phyloP scores from a whole-genome alignment of 2,329 filamentous ascomycete genomes.

The Escovopsis sp. region DNA sequence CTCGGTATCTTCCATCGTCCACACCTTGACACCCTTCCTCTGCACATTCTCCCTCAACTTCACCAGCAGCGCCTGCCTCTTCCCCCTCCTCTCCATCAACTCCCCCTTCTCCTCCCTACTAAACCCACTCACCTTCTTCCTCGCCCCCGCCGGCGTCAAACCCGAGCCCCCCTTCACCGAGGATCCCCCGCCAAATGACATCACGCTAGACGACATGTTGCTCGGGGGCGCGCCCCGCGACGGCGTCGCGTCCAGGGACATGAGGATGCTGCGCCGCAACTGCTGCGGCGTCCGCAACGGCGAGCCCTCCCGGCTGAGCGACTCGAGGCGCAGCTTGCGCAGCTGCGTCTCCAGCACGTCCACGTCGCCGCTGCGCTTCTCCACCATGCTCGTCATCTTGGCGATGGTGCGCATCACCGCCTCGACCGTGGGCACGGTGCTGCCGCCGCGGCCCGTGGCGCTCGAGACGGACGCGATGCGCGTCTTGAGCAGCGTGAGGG shows the following conservation, averaged over 20 bases:
- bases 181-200: conserved; percentile 22
- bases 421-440: conserved; percentile 67
- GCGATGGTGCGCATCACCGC: conserved; percentile 80
- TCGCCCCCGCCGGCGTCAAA: too few species aligned
- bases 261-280: conserved; percentile 19
- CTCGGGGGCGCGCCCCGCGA: conserved; percentile 28
- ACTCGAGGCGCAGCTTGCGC: conserved; percentile 48
- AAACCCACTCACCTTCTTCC: conserved; percentile 48
- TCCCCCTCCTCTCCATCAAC: conserved; percentile 38
- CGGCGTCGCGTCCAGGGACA: conserved; percentile 28
- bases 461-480: conserved; percentile 49
- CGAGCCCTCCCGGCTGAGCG: conserved; percentile 27
- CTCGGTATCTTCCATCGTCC: conserved; percentile 33
- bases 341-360: conserved; percentile 82
- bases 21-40: conserved; percentile 34
- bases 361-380: conserved; percentile 81
- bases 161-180: conserved; percentile 26
- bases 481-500: conserved; percentile 61
- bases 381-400: conserved; percentile 85
- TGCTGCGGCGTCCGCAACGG: conserved; percentile 25
- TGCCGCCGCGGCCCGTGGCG: conserved; percentile 27
- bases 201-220: conserved; percentile 18
- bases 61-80: conserved; percentile 34
- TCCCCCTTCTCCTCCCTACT: conserved; percentile 41
- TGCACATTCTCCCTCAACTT: conserved; percentile 35